phyloP scores from a whole-genome alignment of 2,329 filamentous ascomycete genomes.

The Elsinoe ampelina region DNA sequence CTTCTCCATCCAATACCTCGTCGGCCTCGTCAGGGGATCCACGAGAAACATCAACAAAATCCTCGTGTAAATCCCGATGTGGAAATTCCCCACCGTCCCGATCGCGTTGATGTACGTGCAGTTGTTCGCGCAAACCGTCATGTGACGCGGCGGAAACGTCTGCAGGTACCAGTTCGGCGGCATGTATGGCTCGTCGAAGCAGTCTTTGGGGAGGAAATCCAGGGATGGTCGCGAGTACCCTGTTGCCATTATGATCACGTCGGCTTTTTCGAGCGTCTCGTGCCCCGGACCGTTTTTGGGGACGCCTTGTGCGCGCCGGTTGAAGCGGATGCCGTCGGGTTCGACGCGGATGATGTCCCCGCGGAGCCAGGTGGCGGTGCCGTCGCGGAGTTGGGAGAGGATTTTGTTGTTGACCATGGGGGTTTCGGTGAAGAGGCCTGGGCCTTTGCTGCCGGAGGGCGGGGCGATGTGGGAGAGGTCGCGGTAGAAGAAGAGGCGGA shows the following conservation, averaged over 20 bases:
- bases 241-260: slow-evolving; percentile 75
- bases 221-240: slow-evolving; percentile 68
- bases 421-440: slow-evolving; percentile 62
- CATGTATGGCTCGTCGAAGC: slow-evolving; percentile 62
- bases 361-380: slow-evolving; percentile 67
- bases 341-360: slow-evolving; percentile 68
- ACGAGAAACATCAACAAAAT: slow-evolving; percentile 79
- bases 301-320: slow-evolving; percentile 60
- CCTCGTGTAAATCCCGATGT: slow-evolving; percentile 82
- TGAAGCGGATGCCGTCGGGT: slow-evolving; percentile 58
- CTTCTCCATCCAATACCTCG: slow-evolving; percentile 64
- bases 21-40: slow-evolving; percentile 66
- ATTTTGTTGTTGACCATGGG: slow-evolving; percentile 82
- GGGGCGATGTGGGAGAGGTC: slow-evolving; percentile 68
- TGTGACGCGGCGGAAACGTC: slow-evolving; percentile 67
- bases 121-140: slow-evolving; percentile 70
- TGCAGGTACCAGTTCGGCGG: slow-evolving; percentile 86
- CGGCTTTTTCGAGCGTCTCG: slow-evolving; percentile 56
- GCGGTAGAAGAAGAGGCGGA: slow-evolving; percentile 73
- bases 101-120: slow-evolving; percentile 75
- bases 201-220: slow-evolving; percentile 62
- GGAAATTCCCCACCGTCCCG: slow-evolving; percentile 75
- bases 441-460: slow-evolving; percentile 40
- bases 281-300: slow-evolving; percentile 66
- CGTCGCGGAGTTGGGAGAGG: slow-evolving; percentile 62